A percentile compares a stretch with the other conserved stretches of the same genome.
Conservation (phyloP, 1,139 yeast genomes). For the Dujonia santamariae region DNA sequence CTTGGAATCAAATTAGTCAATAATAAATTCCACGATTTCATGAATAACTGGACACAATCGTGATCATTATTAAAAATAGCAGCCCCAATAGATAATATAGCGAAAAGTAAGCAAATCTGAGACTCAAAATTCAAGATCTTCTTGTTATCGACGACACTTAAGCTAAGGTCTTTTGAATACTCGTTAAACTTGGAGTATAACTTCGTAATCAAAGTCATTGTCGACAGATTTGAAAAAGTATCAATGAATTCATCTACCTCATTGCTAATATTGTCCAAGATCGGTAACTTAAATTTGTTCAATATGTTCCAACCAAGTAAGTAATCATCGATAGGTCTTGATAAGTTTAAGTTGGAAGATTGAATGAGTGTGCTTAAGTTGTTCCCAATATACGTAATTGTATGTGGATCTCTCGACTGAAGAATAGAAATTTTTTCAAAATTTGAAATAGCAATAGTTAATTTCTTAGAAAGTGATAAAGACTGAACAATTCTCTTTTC, state of each 20-base stretch:
- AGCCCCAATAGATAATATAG: constrained; percentile 26
- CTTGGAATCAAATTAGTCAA: constrained; percentile 39
- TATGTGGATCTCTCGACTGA: constrained; percentile 6
- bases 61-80: constrained; percentile 13
- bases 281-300: constrained; percentile 6
- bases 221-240: constrained; percentile 6
- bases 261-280: constrained; percentile 5
- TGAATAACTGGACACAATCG: constrained; percentile 32
- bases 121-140: constrained; percentile 15
- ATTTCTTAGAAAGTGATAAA: constrained; percentile 7
- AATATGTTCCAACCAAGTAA: constrained; percentile 9
- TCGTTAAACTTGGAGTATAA: constrained; percentile 7
- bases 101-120: constrained; percentile 26
- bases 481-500: constrained; percentile 7
- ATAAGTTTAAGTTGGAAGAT: constrained; percentile 3
- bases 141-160: constrained; percentile 6
- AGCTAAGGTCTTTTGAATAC: constrained; percentile 1
- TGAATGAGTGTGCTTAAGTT: constrained; percentile 6
- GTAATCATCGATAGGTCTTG: constrained; percentile 6
- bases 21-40: constrained; percentile 43
- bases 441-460: constrained; percentile 7
- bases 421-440: constrained; percentile 7
- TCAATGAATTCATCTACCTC: constrained; percentile 8
- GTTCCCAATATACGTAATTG: constrained; percentile 4
- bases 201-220: constrained; percentile 7